Conservation (phyloP, 2,329 filamentous ascomycete genomes). For the Talaromyces rugulosus region DNA sequence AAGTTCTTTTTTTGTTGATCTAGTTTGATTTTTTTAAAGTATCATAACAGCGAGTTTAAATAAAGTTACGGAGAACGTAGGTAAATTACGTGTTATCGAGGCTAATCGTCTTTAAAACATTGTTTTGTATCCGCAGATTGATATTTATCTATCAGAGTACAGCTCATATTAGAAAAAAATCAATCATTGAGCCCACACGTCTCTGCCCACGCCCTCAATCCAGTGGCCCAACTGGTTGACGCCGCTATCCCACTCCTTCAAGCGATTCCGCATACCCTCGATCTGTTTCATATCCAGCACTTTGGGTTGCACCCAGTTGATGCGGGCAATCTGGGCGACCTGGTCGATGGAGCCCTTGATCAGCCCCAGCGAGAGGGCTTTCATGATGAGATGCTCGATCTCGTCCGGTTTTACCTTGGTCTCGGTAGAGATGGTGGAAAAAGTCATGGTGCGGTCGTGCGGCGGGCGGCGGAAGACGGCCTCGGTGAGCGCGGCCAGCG, state of each 20-base stretch:
- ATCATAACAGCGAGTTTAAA: too few species aligned
- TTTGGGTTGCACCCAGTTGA: slow-evolving; percentile 99
- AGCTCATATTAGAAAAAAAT: background rate
- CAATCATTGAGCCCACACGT: slow-evolving; percentile 80
- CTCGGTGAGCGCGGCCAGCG: slow-evolving; percentile 91
- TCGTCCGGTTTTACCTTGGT: slow-evolving; percentile 87
- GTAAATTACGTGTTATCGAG: background rate
- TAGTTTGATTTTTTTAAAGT: background rate
- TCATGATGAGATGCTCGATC: slow-evolving; percentile 98
- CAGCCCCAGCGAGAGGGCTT: slow-evolving; percentile 89
- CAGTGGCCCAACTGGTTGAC: slow-evolving; percentile 95
- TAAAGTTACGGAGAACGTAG: background rate
- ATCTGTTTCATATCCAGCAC: slow-evolving; percentile 95
- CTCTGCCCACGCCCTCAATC: slow-evolving; percentile 90
- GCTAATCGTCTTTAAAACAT: background rate
- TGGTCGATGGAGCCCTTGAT: slow-evolving; percentile 92
- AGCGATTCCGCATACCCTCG: slow-evolving; percentile 77
- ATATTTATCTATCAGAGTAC: background rate
- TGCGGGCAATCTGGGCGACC: slow-evolving; percentile 87
- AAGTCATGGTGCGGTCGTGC: slow-evolving; percentile 92
- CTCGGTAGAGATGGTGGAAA: slow-evolving; percentile 80
- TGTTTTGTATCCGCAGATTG: background rate
- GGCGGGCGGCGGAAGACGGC: slow-evolving; percentile 93
- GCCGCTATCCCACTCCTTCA: slow-evolving; percentile 93
- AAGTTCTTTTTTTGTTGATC: slow-evolving; percentile 27